Base-by-base conservation (phyloP, 1,284 basidiomycete genomes). In the Leccinum brunneo-olivaceum region DNA sequence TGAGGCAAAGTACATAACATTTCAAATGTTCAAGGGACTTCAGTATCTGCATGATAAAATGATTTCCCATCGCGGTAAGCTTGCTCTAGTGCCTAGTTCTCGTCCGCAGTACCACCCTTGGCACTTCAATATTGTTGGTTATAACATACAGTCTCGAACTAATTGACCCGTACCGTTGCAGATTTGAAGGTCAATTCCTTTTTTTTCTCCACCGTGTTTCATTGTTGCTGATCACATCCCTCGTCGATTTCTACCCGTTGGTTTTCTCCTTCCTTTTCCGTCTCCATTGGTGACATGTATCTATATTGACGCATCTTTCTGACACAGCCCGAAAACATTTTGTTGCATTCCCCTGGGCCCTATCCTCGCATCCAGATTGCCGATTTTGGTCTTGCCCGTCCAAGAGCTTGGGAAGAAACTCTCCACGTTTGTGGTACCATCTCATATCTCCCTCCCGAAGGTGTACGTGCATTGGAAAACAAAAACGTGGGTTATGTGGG, bases 321-420 rank as follows among this genome's bases (percentile, higher is more conserved):
- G 30, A 45, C 19, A 33, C 50, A 89, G 84, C 89, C 89, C 27
- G 90, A 93, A 64, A 93, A 93, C 53, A 82, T 93, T 43, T 70
- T 94, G 8, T 71, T 94, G 4, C 70, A 79, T 51, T 71, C 74
- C 3, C 81, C 85, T 7, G 84, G 84, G 2, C 76, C 84, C 2
- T 92, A 87, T 58, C 90, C 90, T 36, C 81, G 82, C 32, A 77
- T 91, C 33, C 72, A 88, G 45, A 82, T 93, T 30, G 88, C 84
- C 14, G 90, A 93, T 62, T 91, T 93, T 58, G 90, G 90, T 6
- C 76, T 90, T 16, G 87, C 89, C 9, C 77, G 84, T n/a, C 76
- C 77, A n/a, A 79, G 77, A 53, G 78, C 85, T 2, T 79, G 81
- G 54, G 81, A 88, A 66, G 78, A 81, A 55, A 87, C 84, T 0